These are phyloP conservation scores for Penicillium sp. DNA, from an alignment of 2,329 filamentous ascomycete species.

Conservation along the genomic window DNA sequence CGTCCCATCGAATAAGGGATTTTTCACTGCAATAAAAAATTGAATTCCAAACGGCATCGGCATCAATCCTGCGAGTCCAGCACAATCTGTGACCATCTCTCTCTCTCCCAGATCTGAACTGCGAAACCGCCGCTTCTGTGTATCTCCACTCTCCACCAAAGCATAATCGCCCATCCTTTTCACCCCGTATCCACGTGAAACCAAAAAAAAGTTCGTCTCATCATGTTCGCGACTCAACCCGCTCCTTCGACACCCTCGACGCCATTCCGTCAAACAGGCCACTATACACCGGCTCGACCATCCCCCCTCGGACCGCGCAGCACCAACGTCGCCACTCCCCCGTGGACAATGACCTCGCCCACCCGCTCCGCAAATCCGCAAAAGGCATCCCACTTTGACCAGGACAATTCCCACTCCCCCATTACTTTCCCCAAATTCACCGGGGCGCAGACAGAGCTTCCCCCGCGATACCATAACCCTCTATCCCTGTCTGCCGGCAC, in stretches of 20 bases:
- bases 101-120: no score
- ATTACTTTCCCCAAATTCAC: slow-evolving; percentile 9
- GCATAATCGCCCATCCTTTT: background rate
- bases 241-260: slow-evolving; percentile 15
- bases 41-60: no score
- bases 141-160: slow-evolving; percentile 1
- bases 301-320: slow-evolving; percentile 22
- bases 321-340: slow-evolving; percentile 15
- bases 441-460: slow-evolving; percentile 3
- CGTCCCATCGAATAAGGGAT: no score
- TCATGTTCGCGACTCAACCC: slow-evolving; percentile 28
- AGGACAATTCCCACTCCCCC: slow-evolving; percentile 9
- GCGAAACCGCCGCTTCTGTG: no score
- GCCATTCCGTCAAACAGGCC: slow-evolving; percentile 18
- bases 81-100: no score
- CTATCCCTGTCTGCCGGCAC: background rate
- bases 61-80: no score
- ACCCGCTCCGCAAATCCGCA: slow-evolving; percentile 3
- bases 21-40: no score
- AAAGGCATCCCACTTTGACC: slow-evolving; percentile 3
- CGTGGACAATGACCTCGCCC: slow-evolving; percentile 18
- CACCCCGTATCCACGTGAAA: background rate
- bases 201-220: slow-evolving; percentile 1
- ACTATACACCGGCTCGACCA: slow-evolving; percentile 19
- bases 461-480: background rate